phyloP scores from a whole-genome alignment of 441 rosid genomes.

The Melastoma candidum region DNA sequence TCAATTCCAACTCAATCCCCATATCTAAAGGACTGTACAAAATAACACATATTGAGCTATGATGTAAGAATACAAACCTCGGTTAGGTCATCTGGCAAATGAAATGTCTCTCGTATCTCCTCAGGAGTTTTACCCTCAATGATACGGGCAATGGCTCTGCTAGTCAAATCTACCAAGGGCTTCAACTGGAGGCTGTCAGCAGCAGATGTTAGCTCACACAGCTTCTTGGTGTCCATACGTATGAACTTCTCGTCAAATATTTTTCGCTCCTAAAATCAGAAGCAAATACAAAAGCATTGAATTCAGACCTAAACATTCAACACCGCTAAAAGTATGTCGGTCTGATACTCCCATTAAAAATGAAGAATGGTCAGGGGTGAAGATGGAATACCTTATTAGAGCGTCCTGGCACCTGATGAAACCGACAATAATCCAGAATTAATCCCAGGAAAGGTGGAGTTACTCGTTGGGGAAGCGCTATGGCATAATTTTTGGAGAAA shows the following conservation, averaged over 20 bases:
- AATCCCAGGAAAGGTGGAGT: slow-evolving; percentile 44
- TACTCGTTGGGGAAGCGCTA: slow-evolving; percentile 52
- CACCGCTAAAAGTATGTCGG: not conserved
- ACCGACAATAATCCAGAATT: slow-evolving; percentile 59
- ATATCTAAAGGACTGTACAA: slow-evolving; percentile 7
- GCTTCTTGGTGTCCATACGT: slow-evolving; percentile 47
- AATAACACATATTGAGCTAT: slow-evolving; percentile 2
- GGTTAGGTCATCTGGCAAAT: slow-evolving; percentile 62
- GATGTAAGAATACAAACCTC: slow-evolving; percentile 31
- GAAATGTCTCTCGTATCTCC: slow-evolving; percentile 64
- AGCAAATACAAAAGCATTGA: slow-evolving; percentile 22
- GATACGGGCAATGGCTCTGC: slow-evolving; percentile 53
- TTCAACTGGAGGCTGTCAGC: slow-evolving; percentile 57
- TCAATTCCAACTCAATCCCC: slow-evolving; percentile 8
- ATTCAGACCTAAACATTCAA: slow-evolving; percentile 1
- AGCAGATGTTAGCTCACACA: slow-evolving; percentile 58
- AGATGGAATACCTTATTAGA: slow-evolving; percentile 46
- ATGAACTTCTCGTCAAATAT: slow-evolving; percentile 49
- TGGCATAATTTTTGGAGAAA: slow-evolving; percentile 55
- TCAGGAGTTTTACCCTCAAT: slow-evolving; percentile 67
- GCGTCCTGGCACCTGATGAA: slow-evolving; percentile 61
- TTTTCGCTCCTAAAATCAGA: slow-evolving; percentile 40
- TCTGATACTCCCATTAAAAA: slow-evolving; percentile 1
- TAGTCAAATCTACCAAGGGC: slow-evolving; percentile 64
- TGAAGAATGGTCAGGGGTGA: slow-evolving; percentile 5